phyloP scores from a whole-genome alignment of 2,329 filamentous ascomycete species.

The Calonectria multiphialidica region DNA sequence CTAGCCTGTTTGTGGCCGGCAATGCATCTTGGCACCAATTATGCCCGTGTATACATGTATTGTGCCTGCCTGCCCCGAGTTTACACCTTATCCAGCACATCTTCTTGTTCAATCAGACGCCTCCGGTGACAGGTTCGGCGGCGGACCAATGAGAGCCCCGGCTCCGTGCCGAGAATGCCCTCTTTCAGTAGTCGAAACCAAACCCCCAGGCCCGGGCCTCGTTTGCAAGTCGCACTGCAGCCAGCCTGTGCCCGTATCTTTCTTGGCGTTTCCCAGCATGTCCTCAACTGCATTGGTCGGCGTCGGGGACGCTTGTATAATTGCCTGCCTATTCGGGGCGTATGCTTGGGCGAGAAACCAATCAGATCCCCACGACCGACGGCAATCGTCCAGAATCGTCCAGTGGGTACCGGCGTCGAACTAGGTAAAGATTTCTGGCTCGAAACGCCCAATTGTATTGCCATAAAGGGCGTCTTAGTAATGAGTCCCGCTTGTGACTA shows the following conservation, averaged over 20 bases:
- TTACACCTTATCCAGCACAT: background rate
- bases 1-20: slow-evolving; percentile 6
- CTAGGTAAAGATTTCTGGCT: background rate
- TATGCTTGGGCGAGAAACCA: background rate
- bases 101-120: background rate
- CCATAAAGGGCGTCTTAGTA: background rate
- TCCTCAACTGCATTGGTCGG: background rate
- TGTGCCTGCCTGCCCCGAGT: background rate
- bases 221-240: background rate
- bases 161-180: background rate
- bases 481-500: background rate
- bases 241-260: background rate
- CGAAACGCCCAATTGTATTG: background rate
- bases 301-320: background rate
- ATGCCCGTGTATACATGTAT: background rate
- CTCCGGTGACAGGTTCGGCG: background rate
- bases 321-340: slow-evolving; percentile 7
- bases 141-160: background rate
- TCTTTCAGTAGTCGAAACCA: background rate
- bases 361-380: background rate
- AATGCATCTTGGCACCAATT: slow-evolving; percentile 8
- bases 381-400: background rate
- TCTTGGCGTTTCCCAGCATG: background rate
- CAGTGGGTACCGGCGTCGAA: background rate
- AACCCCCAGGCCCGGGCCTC: background rate